Evolutionary conservation across 75 land plant genomes (phyloP).

Genomic region (Larix kaempferi): DNA sequence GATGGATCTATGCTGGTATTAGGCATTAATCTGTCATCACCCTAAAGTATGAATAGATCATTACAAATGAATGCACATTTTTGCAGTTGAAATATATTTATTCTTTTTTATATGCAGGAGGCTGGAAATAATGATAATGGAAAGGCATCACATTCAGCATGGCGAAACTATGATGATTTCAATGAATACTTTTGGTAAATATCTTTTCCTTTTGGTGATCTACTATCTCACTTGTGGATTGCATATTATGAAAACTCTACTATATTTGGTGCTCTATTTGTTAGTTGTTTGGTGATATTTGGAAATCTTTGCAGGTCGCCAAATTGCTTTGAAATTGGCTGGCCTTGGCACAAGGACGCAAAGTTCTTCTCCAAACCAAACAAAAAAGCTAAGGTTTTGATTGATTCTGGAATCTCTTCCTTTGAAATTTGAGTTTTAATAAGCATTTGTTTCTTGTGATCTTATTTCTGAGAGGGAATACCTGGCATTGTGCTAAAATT

Average conservation of each 20-base stretch:
- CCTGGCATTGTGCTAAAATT: neutral
- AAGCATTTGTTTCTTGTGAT: neutral
- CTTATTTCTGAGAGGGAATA: neutral
- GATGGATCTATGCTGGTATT: too few relatives aligned
- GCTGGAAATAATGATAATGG: constrained; percentile 24
- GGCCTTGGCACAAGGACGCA: constrained; percentile 63
- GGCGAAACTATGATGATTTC: constrained; percentile 62
- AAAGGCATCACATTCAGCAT: constrained; percentile 41
- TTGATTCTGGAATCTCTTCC: neutral
- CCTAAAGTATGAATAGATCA: neutral
- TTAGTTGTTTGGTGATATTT: neutral
- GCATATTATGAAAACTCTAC: neutral
- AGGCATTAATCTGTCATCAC: neutral
- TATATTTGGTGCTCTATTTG: neutral
- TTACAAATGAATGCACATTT: neutral
- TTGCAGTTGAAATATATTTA: neutral
- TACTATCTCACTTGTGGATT: neutral
- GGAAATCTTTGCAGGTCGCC: constrained; percentile 51
- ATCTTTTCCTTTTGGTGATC: neutral
- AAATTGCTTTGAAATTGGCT: constrained; percentile 61
- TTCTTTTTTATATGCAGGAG: constrained; percentile 25
- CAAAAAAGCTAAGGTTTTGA: constrained; percentile 38
- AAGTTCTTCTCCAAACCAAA: constrained; percentile 47
- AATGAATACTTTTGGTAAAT: constrained; percentile 47
- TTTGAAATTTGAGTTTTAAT: constrained; percentile 2